Evolutionary conservation across 192 early-diverging fungal species (phyloP).

Genomic region (Coemansia sp.): DNA sequence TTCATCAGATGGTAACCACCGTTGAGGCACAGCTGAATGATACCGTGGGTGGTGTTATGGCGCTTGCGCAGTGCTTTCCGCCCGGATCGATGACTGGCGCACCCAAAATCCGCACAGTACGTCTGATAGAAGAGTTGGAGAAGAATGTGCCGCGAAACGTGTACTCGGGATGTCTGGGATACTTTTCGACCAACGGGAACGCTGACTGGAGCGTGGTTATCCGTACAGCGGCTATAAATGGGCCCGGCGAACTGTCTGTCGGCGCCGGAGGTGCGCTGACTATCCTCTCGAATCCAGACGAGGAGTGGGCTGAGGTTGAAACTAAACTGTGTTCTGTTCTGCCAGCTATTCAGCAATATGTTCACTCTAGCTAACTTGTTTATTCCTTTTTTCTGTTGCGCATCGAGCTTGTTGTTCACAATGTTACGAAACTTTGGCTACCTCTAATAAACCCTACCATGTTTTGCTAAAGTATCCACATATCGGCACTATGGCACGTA

Average conservation of each 20-base stretch:
- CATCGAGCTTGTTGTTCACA: no score
- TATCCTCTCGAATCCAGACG: conserved; percentile 77
- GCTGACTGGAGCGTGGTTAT: conserved; percentile 88
- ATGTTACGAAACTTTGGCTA: no score
- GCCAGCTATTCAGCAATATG: conserved; percentile 1
- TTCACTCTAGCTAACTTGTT: neutral
- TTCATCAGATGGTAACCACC: conserved; percentile 92
- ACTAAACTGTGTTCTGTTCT: conserved; percentile 60
- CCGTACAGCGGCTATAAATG: conserved; percentile 73
- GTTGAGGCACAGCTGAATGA: conserved; percentile 64
- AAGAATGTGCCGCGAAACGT: conserved; percentile 59
- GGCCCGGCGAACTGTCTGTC: conserved; percentile 56
- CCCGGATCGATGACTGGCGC: conserved; percentile 98
- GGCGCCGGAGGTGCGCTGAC: conserved; percentile 95
- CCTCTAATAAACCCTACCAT: no score
- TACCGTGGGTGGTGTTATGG: conserved; percentile 65
- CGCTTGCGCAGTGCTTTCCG: conserved; percentile 78
- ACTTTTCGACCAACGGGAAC: conserved; percentile 64
- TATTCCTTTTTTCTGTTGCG: no score
- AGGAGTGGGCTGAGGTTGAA: conserved; percentile 85
- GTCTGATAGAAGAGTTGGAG: conserved; percentile 73
- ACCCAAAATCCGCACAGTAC: conserved; percentile 83
- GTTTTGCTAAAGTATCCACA: no score
- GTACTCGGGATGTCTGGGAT: conserved; percentile 91
- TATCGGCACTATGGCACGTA: no score